These are phyloP conservation scores for Termitomyces sp. DNA, from an alignment of 1,284 basidiomycete species.

Conservation along the genomic window DNA sequence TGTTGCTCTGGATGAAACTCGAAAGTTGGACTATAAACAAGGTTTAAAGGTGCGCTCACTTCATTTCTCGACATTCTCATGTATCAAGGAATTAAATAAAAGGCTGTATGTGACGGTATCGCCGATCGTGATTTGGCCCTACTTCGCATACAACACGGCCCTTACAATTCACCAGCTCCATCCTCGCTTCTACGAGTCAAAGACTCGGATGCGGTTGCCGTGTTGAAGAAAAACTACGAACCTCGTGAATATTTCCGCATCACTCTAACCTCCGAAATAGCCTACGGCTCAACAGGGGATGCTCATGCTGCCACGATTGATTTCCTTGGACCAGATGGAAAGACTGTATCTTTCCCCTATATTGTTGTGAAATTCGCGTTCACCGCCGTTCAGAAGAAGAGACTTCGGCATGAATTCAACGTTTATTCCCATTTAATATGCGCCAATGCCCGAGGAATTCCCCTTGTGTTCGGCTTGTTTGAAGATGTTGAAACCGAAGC, in stretches of 20 bases:
- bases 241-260: conserved; percentile 12
- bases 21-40: background rate
- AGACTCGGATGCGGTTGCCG: background rate
- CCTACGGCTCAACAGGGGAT: conserved; percentile 14
- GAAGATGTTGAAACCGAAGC: conserved; percentile 18
- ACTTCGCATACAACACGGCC: conserved; percentile 12
- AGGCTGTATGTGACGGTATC: background rate
- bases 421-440: conserved; percentile 17
- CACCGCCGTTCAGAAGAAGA: conserved; percentile 7
- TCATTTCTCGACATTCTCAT: no score
- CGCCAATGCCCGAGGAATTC: conserved; percentile 12
- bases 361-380: conserved; percentile 20
- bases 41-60: background rate
- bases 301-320: conserved; percentile 15
- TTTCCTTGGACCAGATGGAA: background rate
- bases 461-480: conserved; percentile 20
- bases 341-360: background rate
- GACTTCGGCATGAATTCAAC: conserved; percentile 18
- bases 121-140: conserved; percentile 3
- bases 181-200: conserved; percentile 13
- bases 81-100: background rate
- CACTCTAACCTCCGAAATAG: background rate
- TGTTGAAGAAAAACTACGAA: background rate
- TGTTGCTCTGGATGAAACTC: background rate
- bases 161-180: conserved; percentile 7